Conservation (phyloP, 352 stramenopile species). For the Globisporangium solare region DNA sequence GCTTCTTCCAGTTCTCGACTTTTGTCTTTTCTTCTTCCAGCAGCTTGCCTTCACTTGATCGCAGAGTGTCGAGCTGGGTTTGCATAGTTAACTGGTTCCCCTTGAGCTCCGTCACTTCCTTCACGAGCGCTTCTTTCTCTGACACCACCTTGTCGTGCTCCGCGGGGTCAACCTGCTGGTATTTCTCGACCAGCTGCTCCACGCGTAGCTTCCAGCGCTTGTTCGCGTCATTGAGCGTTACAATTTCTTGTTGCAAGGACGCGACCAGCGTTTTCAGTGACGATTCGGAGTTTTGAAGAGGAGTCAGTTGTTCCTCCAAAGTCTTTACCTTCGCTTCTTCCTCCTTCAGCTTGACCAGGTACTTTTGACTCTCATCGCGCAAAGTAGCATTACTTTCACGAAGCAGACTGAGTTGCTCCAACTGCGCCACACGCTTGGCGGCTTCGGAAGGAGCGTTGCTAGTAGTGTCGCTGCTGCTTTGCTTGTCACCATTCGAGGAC, state of each 20-base stretch:
- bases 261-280: slow-evolving; percentile 48
- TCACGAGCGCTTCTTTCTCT: slow-evolving; percentile 48
- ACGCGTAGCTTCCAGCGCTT: slow-evolving; percentile 76
- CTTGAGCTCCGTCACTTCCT: slow-evolving; percentile 44
- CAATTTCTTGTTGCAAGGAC: slow-evolving; percentile 58
- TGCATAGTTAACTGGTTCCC: slow-evolving; percentile 31
- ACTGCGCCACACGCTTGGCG: slow-evolving; percentile 51
- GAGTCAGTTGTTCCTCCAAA: slow-evolving; percentile 49
- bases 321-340: slow-evolving; percentile 43
- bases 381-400: slow-evolving; percentile 78
- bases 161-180: slow-evolving; percentile 70
- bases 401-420: slow-evolving; percentile 72
- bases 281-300: slow-evolving; percentile 38
- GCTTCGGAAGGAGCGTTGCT: slow-evolving; percentile 16
- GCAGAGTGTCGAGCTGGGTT: slow-evolving; percentile 43
- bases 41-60: slow-evolving; percentile 37
- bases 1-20: slow-evolving; percentile 62
- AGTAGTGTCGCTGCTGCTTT: background rate
- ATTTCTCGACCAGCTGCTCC: slow-evolving; percentile 81
- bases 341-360: slow-evolving; percentile 39
- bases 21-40: slow-evolving; percentile 65
- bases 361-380: slow-evolving; percentile 67
- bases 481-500: slow-evolving; percentile 12
- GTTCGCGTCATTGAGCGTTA: slow-evolving; percentile 53
- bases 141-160: slow-evolving; percentile 66